Conservation (phyloP, 1,139 yeast species). For the Yamadazyma diospyri region DNA sequence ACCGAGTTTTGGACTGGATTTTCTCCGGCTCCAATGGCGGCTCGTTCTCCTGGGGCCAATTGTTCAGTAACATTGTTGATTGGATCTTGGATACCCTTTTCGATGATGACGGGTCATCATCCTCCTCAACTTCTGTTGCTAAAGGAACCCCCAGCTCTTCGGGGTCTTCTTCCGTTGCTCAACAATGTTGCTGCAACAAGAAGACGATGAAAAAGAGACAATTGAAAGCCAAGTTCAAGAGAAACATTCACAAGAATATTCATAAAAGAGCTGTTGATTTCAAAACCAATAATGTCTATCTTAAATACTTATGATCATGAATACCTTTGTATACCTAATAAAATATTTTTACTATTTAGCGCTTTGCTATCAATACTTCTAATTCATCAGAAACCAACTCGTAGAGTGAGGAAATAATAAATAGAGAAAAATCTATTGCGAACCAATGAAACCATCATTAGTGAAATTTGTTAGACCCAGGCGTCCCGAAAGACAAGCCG, state of each 20-base stretch:
- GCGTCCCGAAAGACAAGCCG: constrained; percentile 50
- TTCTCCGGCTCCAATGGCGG: constrained; percentile 10
- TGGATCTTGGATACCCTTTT: constrained; percentile 18
- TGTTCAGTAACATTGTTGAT: constrained; percentile 13
- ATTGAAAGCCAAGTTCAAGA: constrained; percentile 17
- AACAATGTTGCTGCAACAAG: constrained; percentile 12
- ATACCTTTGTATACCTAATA: constrained; percentile 13
- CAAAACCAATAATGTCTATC: constrained; percentile 13
- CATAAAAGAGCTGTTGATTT: constrained; percentile 17
- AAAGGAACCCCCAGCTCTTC: constrained; percentile 10
- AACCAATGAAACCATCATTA: constrained; percentile 50
- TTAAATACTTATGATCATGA: constrained; percentile 14
- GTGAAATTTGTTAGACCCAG: constrained; percentile 50
- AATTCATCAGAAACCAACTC: no score
- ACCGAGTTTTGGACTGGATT: constrained; percentile 13
- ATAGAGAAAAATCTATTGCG: no score
- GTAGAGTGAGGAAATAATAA: no score
- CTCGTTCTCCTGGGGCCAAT: constrained; percentile 13
- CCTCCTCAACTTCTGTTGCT: constrained; percentile 9
- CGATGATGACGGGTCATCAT: constrained; percentile 20
- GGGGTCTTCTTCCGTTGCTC: constrained; percentile 10
- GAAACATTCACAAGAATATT: constrained; percentile 17
- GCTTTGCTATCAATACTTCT: background rate
- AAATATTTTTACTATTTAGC: background rate
- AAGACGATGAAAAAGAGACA: constrained; percentile 17